Percentiles rank a stretch among this genome's conserved stretches.
These are phyloP conservation scores for Kazachstania taianensis DNA, from an alignment of 805 yeast species.

Conservation along the genomic window DNA sequence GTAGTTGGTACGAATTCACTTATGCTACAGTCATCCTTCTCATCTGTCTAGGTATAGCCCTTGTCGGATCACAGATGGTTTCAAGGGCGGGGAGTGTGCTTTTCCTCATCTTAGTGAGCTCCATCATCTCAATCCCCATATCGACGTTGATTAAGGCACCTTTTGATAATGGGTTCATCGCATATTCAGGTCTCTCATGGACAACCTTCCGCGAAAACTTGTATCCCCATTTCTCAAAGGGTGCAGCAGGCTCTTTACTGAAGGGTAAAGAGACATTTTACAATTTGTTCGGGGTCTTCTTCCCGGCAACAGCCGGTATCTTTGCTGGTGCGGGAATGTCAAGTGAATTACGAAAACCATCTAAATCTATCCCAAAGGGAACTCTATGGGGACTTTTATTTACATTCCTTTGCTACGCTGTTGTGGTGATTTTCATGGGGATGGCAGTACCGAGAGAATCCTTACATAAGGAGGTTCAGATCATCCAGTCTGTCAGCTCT, in stretches of 20 bases:
- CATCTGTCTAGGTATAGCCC: conserved; percentile 62
- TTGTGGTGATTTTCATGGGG: conserved; percentile 79
- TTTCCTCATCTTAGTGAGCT: conserved; percentile 52
- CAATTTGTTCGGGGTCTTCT: conserved; percentile 86
- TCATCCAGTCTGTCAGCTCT: conserved; percentile 71
- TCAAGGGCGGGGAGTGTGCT: conserved; percentile 72
- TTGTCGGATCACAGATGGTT: conserved; percentile 73
- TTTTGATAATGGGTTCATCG: conserved; percentile 40
- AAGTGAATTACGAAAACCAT: conserved; percentile 80
- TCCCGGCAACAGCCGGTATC: conserved; percentile 97
- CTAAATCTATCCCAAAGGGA: conserved; percentile 87
- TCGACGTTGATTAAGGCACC: conserved; percentile 61
- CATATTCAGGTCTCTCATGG: conserved; percentile 71
- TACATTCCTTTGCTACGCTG: conserved; percentile 65
- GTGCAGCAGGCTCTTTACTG: conserved; percentile 83
- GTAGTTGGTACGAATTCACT: conserved; percentile 54
- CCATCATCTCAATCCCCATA: conserved; percentile 75
- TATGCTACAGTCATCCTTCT: conserved; percentile 67
- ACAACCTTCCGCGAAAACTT: conserved; percentile 54
- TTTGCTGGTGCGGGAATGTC: conserved; percentile 99
- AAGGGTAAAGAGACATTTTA: conserved; percentile 61
- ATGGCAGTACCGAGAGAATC: conserved; percentile 69
- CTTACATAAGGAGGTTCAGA: conserved; percentile 68
- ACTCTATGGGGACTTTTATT: conserved; percentile 73
- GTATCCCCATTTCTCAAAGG: conserved; percentile 70